phyloP scores from a whole-genome alignment of 2,329 filamentous ascomycete species.

The Hypocrella siamensis region DNA sequence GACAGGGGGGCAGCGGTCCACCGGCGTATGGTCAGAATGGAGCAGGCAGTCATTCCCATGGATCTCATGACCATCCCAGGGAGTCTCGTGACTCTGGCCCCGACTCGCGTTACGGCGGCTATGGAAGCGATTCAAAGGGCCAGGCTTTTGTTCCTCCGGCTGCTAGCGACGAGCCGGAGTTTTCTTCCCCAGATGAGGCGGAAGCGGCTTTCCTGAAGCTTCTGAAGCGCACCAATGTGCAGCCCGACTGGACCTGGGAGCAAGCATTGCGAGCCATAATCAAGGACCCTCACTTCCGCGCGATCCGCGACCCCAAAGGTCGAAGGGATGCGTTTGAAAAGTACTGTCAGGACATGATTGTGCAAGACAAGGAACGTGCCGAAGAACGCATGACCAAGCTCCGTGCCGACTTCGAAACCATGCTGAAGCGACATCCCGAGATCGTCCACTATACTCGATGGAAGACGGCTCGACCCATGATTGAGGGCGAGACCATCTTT shows the following conservation, averaged over 20 bases:
- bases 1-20: slow-evolving; percentile 11
- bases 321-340: slow-evolving; percentile 87
- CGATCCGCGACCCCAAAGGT: slow-evolving; percentile 83
- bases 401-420: slow-evolving; percentile 83
- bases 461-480: slow-evolving; percentile 88
- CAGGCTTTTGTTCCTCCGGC: slow-evolving; percentile 47
- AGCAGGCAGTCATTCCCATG: slow-evolving; percentile 18
- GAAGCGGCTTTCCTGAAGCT: slow-evolving; percentile 89
- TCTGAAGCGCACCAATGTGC: slow-evolving; percentile 68
- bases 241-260: slow-evolving; percentile 87
- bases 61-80: slow-evolving; percentile 21
- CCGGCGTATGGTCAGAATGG: slow-evolving; percentile 23
- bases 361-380: slow-evolving; percentile 86
- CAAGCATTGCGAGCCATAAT: slow-evolving; percentile 75
- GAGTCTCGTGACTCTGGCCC: slow-evolving; percentile 24
- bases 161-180: slow-evolving; percentile 59
- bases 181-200: slow-evolving; percentile 67
- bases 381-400: slow-evolving; percentile 88
- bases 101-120: slow-evolving; percentile 43
- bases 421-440: slow-evolving; percentile 92
- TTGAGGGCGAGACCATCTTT: slow-evolving; percentile 92
- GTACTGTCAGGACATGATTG: slow-evolving; percentile 76
- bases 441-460: slow-evolving; percentile 95
- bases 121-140: slow-evolving; percentile 37
- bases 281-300: slow-evolving; percentile 82